Percentiles rank a stretch among this genome's conserved stretches.
Conservation (phyloP, 805 yeast species). For the Ogataea nitratoaversa region DNA sequence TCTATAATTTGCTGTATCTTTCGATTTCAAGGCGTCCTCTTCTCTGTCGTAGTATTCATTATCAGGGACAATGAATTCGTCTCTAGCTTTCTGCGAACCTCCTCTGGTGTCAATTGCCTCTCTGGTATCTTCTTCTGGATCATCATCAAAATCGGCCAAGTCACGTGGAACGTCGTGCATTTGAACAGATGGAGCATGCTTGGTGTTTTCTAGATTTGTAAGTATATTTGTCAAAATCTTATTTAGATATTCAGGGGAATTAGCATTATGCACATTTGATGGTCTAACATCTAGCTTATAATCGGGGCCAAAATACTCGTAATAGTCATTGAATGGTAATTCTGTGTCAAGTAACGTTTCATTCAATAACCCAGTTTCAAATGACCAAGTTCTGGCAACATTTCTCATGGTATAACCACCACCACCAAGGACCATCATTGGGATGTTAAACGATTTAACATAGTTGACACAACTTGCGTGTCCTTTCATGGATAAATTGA, state of each 20-base stretch:
- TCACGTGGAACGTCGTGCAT: slow-evolving; percentile 86
- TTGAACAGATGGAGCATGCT: slow-evolving; percentile 96
- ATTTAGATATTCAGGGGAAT: slow-evolving; percentile 86
- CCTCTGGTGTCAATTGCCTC: slow-evolving; percentile 86
- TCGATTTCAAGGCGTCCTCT: slow-evolving; percentile 35
- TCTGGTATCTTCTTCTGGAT: slow-evolving; percentile 68
- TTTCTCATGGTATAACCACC: slow-evolving; percentile 98
- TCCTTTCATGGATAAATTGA: slow-evolving; percentile 87
- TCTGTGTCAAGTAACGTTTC: slow-evolving; percentile 73
- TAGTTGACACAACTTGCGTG: slow-evolving; percentile 95
- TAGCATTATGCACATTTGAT: slow-evolving; percentile 94
- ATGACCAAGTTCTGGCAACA: slow-evolving; percentile 94
- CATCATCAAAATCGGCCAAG: slow-evolving; percentile 81
- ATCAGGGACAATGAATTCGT: slow-evolving; percentile 62
- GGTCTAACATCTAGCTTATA: slow-evolving; percentile 92
- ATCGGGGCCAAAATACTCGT: slow-evolving; percentile 97
- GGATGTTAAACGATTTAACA: slow-evolving; percentile 80
- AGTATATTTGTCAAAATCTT: slow-evolving; percentile 75
- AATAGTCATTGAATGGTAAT: slow-evolving; percentile 90
- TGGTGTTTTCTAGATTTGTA: slow-evolving; percentile 79
- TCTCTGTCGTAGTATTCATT: slow-evolving; percentile 76
- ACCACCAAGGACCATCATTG: slow-evolving; percentile 93
- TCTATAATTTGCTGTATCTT: slow-evolving; percentile 19
- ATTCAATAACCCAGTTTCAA: slow-evolving; percentile 84
- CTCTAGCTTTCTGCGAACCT: slow-evolving; percentile 83